These are phyloP conservation scores for Medicago ruthenica DNA, from an alignment of 306 rosid species.

Conservation along the genomic window DNA sequence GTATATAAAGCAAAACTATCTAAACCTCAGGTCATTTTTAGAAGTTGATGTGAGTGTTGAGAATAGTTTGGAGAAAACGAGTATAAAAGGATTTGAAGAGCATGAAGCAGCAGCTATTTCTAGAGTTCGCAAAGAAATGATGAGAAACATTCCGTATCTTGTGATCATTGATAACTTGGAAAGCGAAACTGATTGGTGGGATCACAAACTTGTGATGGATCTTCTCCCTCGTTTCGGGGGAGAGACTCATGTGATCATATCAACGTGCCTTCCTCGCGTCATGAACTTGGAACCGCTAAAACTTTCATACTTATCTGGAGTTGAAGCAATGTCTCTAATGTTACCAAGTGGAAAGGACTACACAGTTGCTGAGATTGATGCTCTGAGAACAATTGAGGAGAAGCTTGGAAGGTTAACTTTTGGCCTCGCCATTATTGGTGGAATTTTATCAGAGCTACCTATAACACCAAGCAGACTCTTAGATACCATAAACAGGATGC, in stretches of 20 bases:
- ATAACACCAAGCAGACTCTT: constrained; percentile 84
- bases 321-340: constrained; percentile 87
- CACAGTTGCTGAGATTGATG: constrained; percentile 74
- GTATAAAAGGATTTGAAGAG: constrained; percentile 73
- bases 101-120: constrained; percentile 81
- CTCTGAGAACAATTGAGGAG: constrained; percentile 79
- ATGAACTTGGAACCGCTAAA: constrained; percentile 88
- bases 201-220: constrained; percentile 88
- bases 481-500: constrained; percentile 89
- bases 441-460: constrained; percentile 84
- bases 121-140: constrained; percentile 82
- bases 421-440: constrained; percentile 80
- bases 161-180: constrained; percentile 87
- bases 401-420: constrained; percentile 76
- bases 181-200: constrained; percentile 97
- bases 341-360: constrained; percentile 73
- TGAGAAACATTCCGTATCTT: constrained; percentile 85
- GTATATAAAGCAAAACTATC: constrained; percentile 80
- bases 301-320: constrained; percentile 81
- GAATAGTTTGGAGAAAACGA: constrained; percentile 61
- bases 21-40: constrained; percentile 75
- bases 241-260: constrained; percentile 80
- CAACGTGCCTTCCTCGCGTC: constrained; percentile 77
- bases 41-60: constrained; percentile 82
- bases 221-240: constrained; percentile 96